Evolutionary conservation across 331 rosid genomes (phyloP).

Genomic region (Cydonia oblonga): DNA sequence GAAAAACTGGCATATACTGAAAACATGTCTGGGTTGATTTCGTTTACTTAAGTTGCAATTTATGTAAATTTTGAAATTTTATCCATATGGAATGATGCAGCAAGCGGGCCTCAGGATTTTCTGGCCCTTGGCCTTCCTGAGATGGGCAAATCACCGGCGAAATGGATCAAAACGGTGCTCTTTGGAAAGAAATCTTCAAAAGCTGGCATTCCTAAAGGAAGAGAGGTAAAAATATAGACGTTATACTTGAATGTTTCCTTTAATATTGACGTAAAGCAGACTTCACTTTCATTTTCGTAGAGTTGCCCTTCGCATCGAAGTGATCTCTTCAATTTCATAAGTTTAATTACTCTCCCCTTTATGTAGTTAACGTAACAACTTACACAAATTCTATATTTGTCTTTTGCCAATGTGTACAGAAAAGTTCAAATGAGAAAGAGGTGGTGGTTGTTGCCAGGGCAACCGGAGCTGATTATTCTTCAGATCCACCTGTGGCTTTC

Average conservation of each 20-base stretch:
- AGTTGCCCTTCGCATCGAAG: background rate
- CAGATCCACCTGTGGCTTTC: slow-evolving; percentile 36
- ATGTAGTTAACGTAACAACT: background rate
- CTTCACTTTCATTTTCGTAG: background rate
- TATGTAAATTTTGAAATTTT: no score
- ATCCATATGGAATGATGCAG: no score
- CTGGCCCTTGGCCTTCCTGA: slow-evolving; percentile 21
- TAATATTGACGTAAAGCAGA: background rate
- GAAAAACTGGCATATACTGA: background rate
- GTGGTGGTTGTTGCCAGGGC: slow-evolving; percentile 43
- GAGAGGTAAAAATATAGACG: slow-evolving; percentile 51
- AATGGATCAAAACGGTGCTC: slow-evolving; percentile 84
- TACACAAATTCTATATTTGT: slow-evolving; percentile 5
- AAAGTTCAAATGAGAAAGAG: slow-evolving; percentile 44
- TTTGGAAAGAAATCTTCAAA: slow-evolving; percentile 84
- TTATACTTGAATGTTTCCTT: background rate
- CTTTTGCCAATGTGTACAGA: slow-evolving; percentile 27
- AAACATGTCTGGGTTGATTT: background rate
- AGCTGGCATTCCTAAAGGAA: slow-evolving; percentile 47
- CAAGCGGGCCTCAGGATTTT: background rate
- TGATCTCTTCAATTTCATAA: background rate
- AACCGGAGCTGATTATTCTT: slow-evolving; percentile 39
- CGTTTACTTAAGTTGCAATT: background rate
- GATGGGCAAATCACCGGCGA: slow-evolving; percentile 95
- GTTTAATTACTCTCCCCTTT: background rate